Evolutionary conservation across 768 basidiomycete genomes (phyloP), one percentile per base, ranked within the genome.

Genomic region (Imleria badia): DNA sequence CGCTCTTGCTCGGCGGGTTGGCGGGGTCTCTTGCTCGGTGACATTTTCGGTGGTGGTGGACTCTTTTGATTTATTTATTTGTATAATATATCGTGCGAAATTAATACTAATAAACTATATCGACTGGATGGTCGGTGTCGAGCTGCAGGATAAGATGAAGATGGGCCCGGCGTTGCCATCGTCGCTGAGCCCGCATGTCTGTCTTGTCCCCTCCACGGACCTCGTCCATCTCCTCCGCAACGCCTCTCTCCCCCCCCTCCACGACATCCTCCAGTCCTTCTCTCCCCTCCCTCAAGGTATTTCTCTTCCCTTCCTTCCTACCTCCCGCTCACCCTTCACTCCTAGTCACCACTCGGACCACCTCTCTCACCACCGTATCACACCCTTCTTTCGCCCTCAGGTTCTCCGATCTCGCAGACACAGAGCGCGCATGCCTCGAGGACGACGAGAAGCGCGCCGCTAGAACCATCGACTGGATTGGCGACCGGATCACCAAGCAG

Each of bases 381-480:
- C 91, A 92, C 66, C 55, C 81, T 3, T 81, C 86, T 0, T 93
- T 94, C 67, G 75, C 82, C 13, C 75, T 94, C 20, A 81, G 91
- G 48, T 94, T 94, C 73, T 91, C 91, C 14, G 83, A 88, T 68
- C 74, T 94, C 40, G 56, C 63, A 2, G 86, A 89, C 60, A 81
- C 89, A 14, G 91, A 94, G 66, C 70, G 75, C 17, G 86, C 86
- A 14, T 89, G 86, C 60, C 79, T 79, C 17, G 91, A 94, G 69
- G 86, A 87, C 60, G 91, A 92, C 59, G 86, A 89, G 57, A 73
- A 83, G 60, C 87, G 91, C 31, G 88, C 91, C 1, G 81, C 81
- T 22, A 81, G 91, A 44, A 86, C 82, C n/a, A 79, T 93, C 60
- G 91, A 94, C 73, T 94, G 91, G 91, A 86, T 94, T 59, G 80